phyloP scores from a whole-genome alignment of 371 early-diverging fungal genomes.

The Syncephalastrum racemosum region DNA sequence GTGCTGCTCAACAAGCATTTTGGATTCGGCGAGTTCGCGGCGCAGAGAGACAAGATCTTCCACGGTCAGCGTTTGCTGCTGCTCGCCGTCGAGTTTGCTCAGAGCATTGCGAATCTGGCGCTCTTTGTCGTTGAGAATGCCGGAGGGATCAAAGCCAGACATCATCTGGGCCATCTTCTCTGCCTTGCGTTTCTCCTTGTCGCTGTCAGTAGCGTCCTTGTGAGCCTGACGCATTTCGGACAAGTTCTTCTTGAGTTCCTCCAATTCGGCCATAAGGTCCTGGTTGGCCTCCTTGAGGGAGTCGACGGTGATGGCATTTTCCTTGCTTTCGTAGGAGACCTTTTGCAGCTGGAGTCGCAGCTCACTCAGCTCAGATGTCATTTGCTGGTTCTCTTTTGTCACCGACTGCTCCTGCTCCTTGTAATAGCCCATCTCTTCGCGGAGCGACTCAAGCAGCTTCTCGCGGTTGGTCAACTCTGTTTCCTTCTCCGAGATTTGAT shows the following conservation, averaged over 20 bases:
- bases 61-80: constrained; percentile 42
- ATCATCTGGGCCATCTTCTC: constrained; percentile 88
- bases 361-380: constrained; percentile 67
- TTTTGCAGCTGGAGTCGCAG: constrained; percentile 82
- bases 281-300: constrained; percentile 81
- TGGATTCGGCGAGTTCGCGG: constrained; percentile 75
- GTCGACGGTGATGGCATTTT: constrained; percentile 79
- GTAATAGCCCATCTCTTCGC: constrained; percentile 66
- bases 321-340: constrained; percentile 82
- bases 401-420: constrained; percentile 61
- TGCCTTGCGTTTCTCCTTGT: constrained; percentile 76
- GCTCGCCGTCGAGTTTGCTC: constrained; percentile 54
- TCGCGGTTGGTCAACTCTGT: constrained; percentile 58
- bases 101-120: constrained; percentile 72
- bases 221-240: constrained; percentile 42
- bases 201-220: constrained; percentile 52
- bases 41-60: constrained; percentile 78
- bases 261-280: constrained; percentile 68
- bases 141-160: constrained; percentile 81
- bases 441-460: constrained; percentile 55
- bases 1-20: constrained; percentile 67
- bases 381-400: constrained; percentile 71
- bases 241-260: constrained; percentile 65
- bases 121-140: constrained; percentile 75
- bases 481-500: constrained; percentile 87